Evolutionary conservation across 2,329 filamentous ascomycete genomes (phyloP).

Genomic region (Immersiporthe knoxdaviesiana): DNA sequence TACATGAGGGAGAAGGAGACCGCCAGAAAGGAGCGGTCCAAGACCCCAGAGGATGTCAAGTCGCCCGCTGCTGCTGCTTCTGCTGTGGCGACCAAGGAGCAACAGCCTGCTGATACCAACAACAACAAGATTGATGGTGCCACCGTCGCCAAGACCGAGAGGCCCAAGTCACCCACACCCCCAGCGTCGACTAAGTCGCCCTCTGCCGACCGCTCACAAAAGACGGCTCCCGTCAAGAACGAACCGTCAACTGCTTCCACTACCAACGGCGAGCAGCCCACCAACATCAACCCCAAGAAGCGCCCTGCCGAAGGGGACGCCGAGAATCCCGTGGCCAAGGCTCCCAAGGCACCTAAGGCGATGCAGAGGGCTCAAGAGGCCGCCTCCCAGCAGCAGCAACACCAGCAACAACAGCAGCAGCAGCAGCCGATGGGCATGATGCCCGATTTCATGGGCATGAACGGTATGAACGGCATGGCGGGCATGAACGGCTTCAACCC

Average conservation of each 20-base stretch:
- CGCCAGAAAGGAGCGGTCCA: slow-evolving; percentile 51
- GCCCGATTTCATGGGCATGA: slow-evolving; percentile 37
- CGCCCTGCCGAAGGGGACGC: slow-evolving; percentile 75
- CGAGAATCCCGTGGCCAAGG: slow-evolving; percentile 68
- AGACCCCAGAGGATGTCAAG: slow-evolving; percentile 47
- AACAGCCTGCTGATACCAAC: slow-evolving; percentile 45
- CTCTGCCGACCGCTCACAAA: slow-evolving; percentile 35
- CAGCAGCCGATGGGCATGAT: slow-evolving; percentile 38
- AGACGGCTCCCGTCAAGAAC: slow-evolving; percentile 35
- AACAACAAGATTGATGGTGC: slow-evolving; percentile 36
- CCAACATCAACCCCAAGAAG: slow-evolving; percentile 65
- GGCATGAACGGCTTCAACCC: slow-evolving; percentile 49
- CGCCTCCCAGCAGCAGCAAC: slow-evolving; percentile 52
- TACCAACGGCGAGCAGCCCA: slow-evolving; percentile 32
- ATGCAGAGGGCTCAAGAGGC: slow-evolving; percentile 57
- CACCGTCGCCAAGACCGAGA: slow-evolving; percentile 34
- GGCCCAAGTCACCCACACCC: slow-evolving; percentile 42
- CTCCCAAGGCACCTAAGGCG: slow-evolving; percentile 67
- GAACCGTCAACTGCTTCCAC: slow-evolving; percentile 35
- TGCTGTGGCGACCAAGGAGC: slow-evolving; percentile 36
- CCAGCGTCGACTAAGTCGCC: slow-evolving; percentile 38
- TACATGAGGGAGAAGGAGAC: slow-evolving; percentile 66
- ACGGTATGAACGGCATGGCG: slow-evolving; percentile 39
- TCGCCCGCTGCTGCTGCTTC: slow-evolving; percentile 34
- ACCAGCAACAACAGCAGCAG: slow-evolving; percentile 33